A percentile compares a stretch with the other conserved stretches of the same genome.
Conservation (phyloP, 2,329 filamentous ascomycete genomes). For the Elsinoe perseae region DNA sequence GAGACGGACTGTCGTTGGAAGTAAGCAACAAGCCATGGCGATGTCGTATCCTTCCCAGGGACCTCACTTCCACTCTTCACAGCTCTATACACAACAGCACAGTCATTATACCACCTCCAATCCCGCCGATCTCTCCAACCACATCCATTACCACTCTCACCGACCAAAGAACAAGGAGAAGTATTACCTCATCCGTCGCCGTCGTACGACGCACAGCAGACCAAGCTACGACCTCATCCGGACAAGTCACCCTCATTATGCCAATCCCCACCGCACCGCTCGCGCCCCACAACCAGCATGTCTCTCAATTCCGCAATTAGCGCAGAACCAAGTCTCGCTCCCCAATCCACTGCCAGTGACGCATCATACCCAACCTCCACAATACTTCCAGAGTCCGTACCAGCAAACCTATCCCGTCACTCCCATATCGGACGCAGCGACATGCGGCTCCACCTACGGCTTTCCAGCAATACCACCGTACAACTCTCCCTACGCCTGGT, state of each 20-base stretch:
- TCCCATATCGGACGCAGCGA: not conserved
- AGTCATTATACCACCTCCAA: not conserved
- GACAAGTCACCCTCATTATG: not conserved
- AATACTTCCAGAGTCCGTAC: not conserved
- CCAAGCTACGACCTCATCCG: conserved; percentile 12
- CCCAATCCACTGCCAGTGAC: not conserved
- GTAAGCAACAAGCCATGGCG: not conserved
- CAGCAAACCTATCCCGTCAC: not conserved
- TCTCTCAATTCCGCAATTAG: not conserved
- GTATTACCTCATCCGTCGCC: conserved; percentile 9
- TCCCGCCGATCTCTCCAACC: not conserved
- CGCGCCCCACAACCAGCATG: not conserved
- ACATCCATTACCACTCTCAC: conserved; percentile 2
- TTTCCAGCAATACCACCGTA: not conserved
- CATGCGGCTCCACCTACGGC: not conserved
- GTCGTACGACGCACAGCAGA: not conserved
- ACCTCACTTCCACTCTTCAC: not conserved
- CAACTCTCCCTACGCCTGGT: not conserved
- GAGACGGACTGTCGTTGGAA: no score
- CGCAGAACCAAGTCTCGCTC: not conserved
- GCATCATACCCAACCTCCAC: not conserved
- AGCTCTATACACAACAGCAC: not conserved
- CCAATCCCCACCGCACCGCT: not conserved
- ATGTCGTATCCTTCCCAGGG: not conserved
- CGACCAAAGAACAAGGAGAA: not conserved